Base-by-base conservation (phyloP, 148 eudicot species). In the Pharnaceum exiguum region DNA sequence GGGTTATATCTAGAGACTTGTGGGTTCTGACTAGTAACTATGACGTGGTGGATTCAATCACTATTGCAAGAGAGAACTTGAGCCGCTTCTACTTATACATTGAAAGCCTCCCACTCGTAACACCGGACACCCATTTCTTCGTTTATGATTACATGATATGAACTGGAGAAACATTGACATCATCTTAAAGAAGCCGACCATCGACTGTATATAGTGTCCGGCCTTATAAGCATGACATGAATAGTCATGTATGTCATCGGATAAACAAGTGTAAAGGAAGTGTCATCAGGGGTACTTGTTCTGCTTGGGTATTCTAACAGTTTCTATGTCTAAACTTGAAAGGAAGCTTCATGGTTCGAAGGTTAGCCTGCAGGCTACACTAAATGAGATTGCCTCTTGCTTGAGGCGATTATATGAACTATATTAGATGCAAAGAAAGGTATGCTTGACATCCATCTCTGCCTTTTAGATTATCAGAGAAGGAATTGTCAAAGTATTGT, bases 81-180 rank as follows among this genome's bases (percentile, higher is more conserved):
- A 66, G 70, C 46, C 78, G 82, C 9, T 87, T 91, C 71, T 81
- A 77, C 73, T 46, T 75, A 15, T 87, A 84, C 60, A 81, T 82
- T 0, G 87, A 87, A 7, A 84, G 73, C 57, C 67, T 90, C 48
- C 86, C 95, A 3, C 74, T 64, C 36, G 50, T 71, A 47, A 68
- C 66, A 46, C 70, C 82, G 5, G 87, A 82, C 23, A 53, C 79
- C 36, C 77, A 72, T 70, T 54, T 80, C 49, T 68, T 78, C 23
- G 73, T 80, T 13, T 84, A 79, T 40, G 90, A 84, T 39, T 90
- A 90, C 71, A 60, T 89, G 75, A 77, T 86, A 60, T 89, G 57
- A 73, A 10, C 29, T 4, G 13, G 38, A 57, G 37, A 47, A 13
- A 27, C 17, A 31, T 0, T 1, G 9, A 33, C 33, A 49, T 30